Evolutionary conservation across 1,284 basidiomycete species (phyloP).

Genomic region (Cutaneotrichosporon spelunceum): DNA sequence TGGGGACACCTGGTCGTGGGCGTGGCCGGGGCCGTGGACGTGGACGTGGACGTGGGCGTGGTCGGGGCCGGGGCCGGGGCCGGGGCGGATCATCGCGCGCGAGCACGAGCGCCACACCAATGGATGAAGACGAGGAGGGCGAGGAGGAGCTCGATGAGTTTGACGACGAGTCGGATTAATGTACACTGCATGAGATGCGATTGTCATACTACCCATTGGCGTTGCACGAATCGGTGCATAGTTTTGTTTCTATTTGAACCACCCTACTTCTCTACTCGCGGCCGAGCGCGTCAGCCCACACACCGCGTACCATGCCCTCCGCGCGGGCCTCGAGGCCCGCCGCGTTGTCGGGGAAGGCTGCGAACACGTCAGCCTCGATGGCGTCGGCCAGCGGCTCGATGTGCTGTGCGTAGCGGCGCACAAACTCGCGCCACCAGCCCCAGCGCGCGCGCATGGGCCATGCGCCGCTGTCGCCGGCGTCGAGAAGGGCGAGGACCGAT

Average conservation of each 20-base stretch:
- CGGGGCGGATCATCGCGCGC: not conserved
- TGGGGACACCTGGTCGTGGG: not conserved
- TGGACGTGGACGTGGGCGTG: not conserved
- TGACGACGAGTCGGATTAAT: not conserved
- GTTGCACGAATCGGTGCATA: not conserved
- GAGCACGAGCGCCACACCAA: not conserved
- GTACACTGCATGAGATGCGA: not conserved
- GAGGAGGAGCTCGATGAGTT: not conserved
- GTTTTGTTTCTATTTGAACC: not conserved
- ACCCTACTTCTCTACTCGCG: slow-evolving; percentile 13
- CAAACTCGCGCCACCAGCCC: slow-evolving; percentile 50
- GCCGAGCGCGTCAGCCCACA: slow-evolving; percentile 30
- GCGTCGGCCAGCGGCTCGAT: slow-evolving; percentile 30
- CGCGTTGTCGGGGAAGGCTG: slow-evolving; percentile 5
- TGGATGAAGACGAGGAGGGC: not conserved
- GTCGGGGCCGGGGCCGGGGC: not conserved
- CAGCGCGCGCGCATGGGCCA: slow-evolving; percentile 43
- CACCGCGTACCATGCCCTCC: slow-evolving; percentile 32
- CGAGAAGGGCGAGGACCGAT: slow-evolving; percentile 37
- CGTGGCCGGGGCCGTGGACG: not conserved
- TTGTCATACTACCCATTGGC: not conserved
- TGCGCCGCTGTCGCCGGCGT: slow-evolving; percentile 37
- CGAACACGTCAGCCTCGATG: slow-evolving; percentile 30
- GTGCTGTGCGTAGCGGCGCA: slow-evolving; percentile 37
- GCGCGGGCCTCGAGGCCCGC: slow-evolving; percentile 31